These are phyloP conservation scores for Lipomyces yamadae DNA, from an alignment of 805 yeast species.

Conservation along the genomic window DNA sequence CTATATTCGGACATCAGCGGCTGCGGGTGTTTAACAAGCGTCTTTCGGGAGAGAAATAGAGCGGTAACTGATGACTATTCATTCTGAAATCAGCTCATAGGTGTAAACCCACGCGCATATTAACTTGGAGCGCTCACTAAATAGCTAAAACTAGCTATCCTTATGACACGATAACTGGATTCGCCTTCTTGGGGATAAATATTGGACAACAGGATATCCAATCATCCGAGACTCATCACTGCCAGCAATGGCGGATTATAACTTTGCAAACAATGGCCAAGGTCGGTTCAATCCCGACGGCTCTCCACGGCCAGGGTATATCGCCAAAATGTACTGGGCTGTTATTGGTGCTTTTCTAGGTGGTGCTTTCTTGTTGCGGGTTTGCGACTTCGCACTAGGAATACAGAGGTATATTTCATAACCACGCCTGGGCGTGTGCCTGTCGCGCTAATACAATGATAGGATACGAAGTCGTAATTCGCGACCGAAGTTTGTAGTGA, in stretches of 20 bases:
- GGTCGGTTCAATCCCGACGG: constrained; percentile 37
- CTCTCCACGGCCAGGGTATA: constrained; percentile 41
- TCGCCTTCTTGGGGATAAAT: neutral
- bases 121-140: no score
- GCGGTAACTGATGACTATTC: no score
- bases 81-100: no score
- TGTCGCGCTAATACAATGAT: neutral
- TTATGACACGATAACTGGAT: neutral
- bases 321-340: constrained; percentile 41
- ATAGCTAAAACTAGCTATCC: neutral
- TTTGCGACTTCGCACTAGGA: constrained; percentile 14
- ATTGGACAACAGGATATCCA: neutral
- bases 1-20: no score
- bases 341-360: constrained; percentile 38
- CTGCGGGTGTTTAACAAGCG: no score
- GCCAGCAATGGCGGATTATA: neutral
- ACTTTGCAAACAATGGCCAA: constrained; percentile 30
- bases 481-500: constrained; percentile 15
- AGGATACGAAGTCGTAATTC: constrained; percentile 20
- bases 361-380: constrained; percentile 21
- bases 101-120: no score
- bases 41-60: no score
- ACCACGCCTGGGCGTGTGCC: neutral
- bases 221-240: neutral
- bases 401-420: constrained; percentile 18